Evolutionary conservation across 495 filamentous ascomycete genomes (phyloP), one percentile per base, ranked within the genome.

Genomic region (Hypoxylon perforatum): DNA sequence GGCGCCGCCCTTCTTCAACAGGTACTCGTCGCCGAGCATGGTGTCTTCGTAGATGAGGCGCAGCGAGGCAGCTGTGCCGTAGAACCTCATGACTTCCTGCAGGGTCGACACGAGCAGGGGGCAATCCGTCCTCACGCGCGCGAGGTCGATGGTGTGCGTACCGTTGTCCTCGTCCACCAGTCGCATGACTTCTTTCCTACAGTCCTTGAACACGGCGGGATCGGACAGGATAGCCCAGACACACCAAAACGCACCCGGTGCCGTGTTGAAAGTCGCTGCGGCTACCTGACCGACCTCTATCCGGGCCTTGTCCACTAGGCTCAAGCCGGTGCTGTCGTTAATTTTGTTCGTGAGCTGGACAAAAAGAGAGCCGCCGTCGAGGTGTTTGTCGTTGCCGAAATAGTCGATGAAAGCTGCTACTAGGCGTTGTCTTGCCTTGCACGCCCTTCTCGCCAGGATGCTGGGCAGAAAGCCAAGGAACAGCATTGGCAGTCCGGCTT

Each of bases 1-100:
- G 11, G 57, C 39, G 36, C 46, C 47, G 9, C 65, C 71, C 50
- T 63, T 71, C 33, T 70, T 72, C 10, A 75, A 55, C 1, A 73
- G 64, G 22, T 74, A 72, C 17, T 65, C 22, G 45, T 44, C 64
- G 38, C 69, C 67, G 4, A 75, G 46, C 2, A 69, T 18, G 0
- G 60, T 69, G 22, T 75, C 73, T 44, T 71, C 57, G 35, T 53
- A 41, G 15, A 75, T 57, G 1, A 52, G 5, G 1, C 39, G 39
- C 5, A 42, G 2, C n/a, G n/a, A n/a, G n/a, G n/a, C n/a, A n/a
- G 39, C 12, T 15, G 17, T 42, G n/a, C 39, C n/a, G 17, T 42
- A n/a, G 39, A 42, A 42, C 12, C 39, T 12, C 1, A 42, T 17
- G 3, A 42, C 39, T 17, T 42, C 39, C n/a, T 42, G 39, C 8